phyloP scores from a whole-genome alignment of 768 basidiomycete species.

The Pilatotrama ljubarskyi region DNA sequence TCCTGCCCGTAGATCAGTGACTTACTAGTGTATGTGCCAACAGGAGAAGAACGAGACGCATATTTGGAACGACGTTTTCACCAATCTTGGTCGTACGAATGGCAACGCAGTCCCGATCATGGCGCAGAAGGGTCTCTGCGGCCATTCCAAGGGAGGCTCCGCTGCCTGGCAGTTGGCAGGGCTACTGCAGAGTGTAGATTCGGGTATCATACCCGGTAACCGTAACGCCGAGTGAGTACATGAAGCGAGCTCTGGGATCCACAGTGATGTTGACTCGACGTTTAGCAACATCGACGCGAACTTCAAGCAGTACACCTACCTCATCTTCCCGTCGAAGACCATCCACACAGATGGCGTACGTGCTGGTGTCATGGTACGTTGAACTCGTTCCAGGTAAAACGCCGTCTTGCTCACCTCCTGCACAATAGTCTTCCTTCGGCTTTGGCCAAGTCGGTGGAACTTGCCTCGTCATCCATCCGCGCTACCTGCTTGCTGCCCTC shows the following conservation, averaged over 20 bases:
- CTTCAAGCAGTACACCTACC: slow-evolving; percentile 84
- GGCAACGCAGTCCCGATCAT: slow-evolving; percentile 98
- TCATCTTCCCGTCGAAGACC: slow-evolving; percentile 97
- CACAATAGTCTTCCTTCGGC: slow-evolving; percentile 85
- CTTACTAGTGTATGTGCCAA: slow-evolving; percentile 15
- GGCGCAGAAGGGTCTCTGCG: slow-evolving; percentile 96
- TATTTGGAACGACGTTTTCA: slow-evolving; percentile 95
- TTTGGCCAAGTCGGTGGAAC: slow-evolving; percentile 99
- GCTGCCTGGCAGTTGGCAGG: slow-evolving; percentile 98
- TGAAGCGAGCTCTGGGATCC: background rate
- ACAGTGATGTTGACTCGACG: background rate
- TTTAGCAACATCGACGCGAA: slow-evolving; percentile 87
- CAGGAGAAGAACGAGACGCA: slow-evolving; percentile 97
- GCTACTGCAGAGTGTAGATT: slow-evolving; percentile 78
- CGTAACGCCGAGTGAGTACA: slow-evolving; percentile 88
- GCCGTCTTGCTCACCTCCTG: slow-evolving; percentile 13
- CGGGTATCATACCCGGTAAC: slow-evolving; percentile 92
- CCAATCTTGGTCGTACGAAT: slow-evolving; percentile 81
- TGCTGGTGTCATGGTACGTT: slow-evolving; percentile 78
- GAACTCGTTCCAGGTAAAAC: background rate
- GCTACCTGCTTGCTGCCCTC: slow-evolving; percentile 83
- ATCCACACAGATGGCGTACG: slow-evolving; percentile 93
- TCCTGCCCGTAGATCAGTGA: background rate
- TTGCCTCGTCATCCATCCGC: slow-evolving; percentile 85
- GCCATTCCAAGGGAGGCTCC: slow-evolving; percentile 98